Conservation (phyloP, 1,284 basidiomycete species). For the Rhizoctonia solani region DNA sequence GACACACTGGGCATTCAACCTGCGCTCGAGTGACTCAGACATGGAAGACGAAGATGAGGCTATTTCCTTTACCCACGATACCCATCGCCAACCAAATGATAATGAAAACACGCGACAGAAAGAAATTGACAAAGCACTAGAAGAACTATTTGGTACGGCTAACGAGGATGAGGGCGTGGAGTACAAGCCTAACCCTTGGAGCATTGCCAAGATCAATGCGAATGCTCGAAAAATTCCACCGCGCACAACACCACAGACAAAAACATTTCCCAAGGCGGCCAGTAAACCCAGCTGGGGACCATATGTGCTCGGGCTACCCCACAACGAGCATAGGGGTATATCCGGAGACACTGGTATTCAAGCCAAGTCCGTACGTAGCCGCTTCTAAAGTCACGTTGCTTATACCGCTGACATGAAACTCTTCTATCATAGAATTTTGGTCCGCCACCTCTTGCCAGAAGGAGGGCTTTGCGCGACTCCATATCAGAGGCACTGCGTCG, state of each 20-base stretch:
- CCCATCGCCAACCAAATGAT: too few species aligned
- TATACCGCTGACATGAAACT: too few species aligned
- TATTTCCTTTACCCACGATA: not conserved
- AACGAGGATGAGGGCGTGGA: not conserved
- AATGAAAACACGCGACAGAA: too few species aligned
- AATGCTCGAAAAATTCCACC: not conserved
- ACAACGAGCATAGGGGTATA: too few species aligned
- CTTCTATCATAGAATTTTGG: too few species aligned
- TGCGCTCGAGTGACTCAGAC: constrained; percentile 20
- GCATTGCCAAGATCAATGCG: constrained; percentile 25
- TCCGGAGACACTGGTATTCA: too few species aligned
- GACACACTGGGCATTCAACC: constrained; percentile 15
- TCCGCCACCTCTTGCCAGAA: not conserved
- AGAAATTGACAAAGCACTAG: not conserved
- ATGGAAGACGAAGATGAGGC: constrained; percentile 2
- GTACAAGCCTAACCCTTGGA: constrained; percentile 31
- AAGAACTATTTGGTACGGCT: constrained; percentile 2
- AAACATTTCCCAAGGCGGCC: not conserved
- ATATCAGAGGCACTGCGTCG: constrained; percentile 21
- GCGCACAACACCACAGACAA: not conserved
- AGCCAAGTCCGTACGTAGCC: too few species aligned
- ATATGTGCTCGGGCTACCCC: too few species aligned
- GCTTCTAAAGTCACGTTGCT: too few species aligned
- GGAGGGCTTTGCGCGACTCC: not conserved
- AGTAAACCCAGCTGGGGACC: too few species aligned